Evolutionary conservation across 2,329 filamentous ascomycete genomes (phyloP).

Genomic region (Aspergillus neoniger): DNA sequence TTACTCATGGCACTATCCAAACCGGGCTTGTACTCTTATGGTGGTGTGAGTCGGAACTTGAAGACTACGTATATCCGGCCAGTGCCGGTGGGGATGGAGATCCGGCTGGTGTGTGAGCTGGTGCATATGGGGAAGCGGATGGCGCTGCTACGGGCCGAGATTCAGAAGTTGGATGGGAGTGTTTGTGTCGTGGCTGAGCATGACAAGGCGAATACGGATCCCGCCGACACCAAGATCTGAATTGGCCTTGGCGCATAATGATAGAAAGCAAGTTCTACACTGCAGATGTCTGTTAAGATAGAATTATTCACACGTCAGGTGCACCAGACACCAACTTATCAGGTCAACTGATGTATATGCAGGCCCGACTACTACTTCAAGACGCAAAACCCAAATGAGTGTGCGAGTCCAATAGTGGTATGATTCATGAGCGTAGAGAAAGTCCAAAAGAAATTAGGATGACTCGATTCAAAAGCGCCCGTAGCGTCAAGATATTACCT

Average conservation of each 20-base stretch:
- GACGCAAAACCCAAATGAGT: conserved; percentile 4
- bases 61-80: conserved; percentile 69
- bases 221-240: conserved; percentile 25
- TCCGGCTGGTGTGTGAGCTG: conserved; percentile 60
- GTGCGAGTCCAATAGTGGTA: conserved; percentile 17
- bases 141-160: conserved; percentile 55
- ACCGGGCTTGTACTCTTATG: conserved; percentile 62
- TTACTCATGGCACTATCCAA: conserved; percentile 58
- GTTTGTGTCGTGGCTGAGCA: conserved; percentile 64
- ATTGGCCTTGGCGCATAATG: too few species aligned
- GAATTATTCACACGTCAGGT: not conserved
- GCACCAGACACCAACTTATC: not conserved
- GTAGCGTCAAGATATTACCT: conserved; percentile 32
- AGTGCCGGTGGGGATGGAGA: conserved; percentile 53
- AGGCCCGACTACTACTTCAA: conserved; percentile 6
- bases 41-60: conserved; percentile 67
- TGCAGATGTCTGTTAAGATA: not conserved
- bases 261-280: conserved; percentile 9
- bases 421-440: conserved; percentile 21
- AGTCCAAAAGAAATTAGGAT: conserved; percentile 32
- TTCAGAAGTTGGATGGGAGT: conserved; percentile 55
- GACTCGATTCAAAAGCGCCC: conserved; percentile 29
- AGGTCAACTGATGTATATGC: not conserved
- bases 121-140: conserved; percentile 60
- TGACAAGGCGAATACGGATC: conserved; percentile 64